Base-by-base conservation (phyloP, 2,329 filamentous ascomycete species). In the Alternaria angustiovoidea region DNA sequence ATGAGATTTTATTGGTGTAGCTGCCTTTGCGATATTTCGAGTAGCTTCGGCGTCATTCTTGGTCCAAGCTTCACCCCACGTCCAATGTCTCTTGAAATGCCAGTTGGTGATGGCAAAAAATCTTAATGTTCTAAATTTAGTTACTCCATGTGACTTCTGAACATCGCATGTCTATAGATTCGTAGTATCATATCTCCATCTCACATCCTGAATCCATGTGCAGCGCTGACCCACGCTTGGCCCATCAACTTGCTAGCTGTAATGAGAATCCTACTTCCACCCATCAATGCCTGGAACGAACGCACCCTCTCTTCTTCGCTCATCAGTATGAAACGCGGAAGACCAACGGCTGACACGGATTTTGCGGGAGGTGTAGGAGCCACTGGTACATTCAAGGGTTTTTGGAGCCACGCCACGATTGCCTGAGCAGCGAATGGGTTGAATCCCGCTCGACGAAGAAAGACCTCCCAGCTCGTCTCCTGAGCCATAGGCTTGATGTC, bases 391-490 rank as follows among this genome's bases (percentile, higher is more conserved):
- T 63, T 38, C 9, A 63, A 44, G 1, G 69, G 65, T 7, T 65
- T 42, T 42, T 73, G 75, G 52, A 78, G 69, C 4, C 75, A 73
- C 1, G 78, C 79, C 34, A 91, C 77, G 2, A 92, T 80, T 9
- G 82, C 81, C 72, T 93, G 90, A 3, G 91, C 91, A 2, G 90
- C 90, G 72, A 87, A 92, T 0, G 86, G 84, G 75, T 94, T 93
- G 72, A 93, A 75, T 0, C 91, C 91, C 1, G 85, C 83, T 24
- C 83, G 81, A 14, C 90, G 82, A 24, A 94, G 80, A 62, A 91
- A 90, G 9, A 87, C 46, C 73, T 93, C 91, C 88, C 88, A 91
- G 30, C 81, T 74, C 1, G 88, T 89, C 75, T 92, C 89, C 0
- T 87, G 84, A 16, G 86, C 76, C 7, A 86, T 68, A 30, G 87